phyloP scores from a whole-genome alignment of 768 basidiomycete genomes.

The Galerina marginata region DNA sequence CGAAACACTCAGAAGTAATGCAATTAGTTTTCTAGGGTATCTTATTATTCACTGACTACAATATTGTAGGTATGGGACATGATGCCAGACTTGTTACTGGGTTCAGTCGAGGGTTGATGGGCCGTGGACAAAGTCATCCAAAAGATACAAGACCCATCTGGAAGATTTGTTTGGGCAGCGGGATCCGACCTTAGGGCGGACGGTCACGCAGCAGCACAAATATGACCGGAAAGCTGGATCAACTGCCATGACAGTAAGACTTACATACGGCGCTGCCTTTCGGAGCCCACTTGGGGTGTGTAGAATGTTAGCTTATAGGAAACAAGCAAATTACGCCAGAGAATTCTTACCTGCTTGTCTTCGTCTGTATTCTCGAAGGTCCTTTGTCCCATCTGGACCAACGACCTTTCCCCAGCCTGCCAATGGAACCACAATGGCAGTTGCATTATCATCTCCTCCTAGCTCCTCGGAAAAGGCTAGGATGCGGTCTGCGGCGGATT shows the following conservation, averaged over 20 bases:
- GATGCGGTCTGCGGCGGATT: slow-evolving; percentile 81
- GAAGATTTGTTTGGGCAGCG: slow-evolving; percentile 89
- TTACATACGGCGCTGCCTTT: slow-evolving; percentile 73
- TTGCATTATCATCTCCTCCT: slow-evolving; percentile 90
- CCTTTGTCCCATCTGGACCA: slow-evolving; percentile 83
- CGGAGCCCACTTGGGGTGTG: slow-evolving; percentile 55
- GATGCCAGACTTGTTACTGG: slow-evolving; percentile 69
- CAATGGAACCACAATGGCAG: slow-evolving; percentile 88
- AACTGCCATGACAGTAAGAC: slow-evolving; percentile 1
- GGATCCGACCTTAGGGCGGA: slow-evolving; percentile 91
- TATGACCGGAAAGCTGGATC: slow-evolving; percentile 45
- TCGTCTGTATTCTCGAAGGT: slow-evolving; percentile 80
- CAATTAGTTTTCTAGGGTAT: background rate
- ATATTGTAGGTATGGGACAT: slow-evolving; percentile 82
- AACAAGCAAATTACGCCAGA: slow-evolving; percentile 1
- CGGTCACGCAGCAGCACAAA: slow-evolving; percentile 87
- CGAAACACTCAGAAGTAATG: slow-evolving; percentile 67
- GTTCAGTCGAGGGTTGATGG: slow-evolving; percentile 68
- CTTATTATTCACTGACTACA: background rate
- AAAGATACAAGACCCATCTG: slow-evolving; percentile 66
- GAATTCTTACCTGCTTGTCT: slow-evolving; percentile 59
- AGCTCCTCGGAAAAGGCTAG: slow-evolving; percentile 87
- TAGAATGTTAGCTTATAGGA: slow-evolving; percentile 1
- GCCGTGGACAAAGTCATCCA: slow-evolving; percentile 93
- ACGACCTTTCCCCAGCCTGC: slow-evolving; percentile 87